phyloP scores from a whole-genome alignment of 495 filamentous ascomycete genomes.

The Diplogelasinospora grovesii region DNA sequence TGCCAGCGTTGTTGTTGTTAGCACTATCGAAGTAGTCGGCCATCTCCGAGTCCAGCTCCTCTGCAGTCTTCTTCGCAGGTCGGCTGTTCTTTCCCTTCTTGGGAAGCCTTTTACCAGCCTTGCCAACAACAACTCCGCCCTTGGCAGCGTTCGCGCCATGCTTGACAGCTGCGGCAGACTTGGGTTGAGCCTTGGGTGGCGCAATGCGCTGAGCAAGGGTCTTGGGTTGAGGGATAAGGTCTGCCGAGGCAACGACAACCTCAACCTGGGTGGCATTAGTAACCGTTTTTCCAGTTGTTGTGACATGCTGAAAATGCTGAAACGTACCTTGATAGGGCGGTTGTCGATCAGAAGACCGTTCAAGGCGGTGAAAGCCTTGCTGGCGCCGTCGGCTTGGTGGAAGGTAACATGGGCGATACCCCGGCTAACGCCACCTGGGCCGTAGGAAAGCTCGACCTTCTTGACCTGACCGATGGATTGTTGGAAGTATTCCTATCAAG shows the following conservation, averaged over 20 bases:
- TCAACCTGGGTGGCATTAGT: constrained; percentile 58
- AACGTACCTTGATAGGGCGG: constrained; percentile 77
- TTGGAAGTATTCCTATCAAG: constrained; percentile 86
- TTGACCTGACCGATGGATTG: constrained; percentile 86
- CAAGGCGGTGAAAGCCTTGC: constrained; percentile 70
- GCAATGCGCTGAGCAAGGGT: constrained; percentile 78
- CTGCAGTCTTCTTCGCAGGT: constrained; percentile 79
- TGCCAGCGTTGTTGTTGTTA: constrained; percentile 34
- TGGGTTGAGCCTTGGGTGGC: constrained; percentile 73
- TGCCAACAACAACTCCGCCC: constrained; percentile 33
- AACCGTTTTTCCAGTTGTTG: no score
- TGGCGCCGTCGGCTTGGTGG: constrained; percentile 65
- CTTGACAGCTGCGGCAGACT: constrained; percentile 72
- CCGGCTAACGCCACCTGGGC: constrained; percentile 82
- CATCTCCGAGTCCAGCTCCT: constrained; percentile 94
- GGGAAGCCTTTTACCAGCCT: constrained; percentile 44
- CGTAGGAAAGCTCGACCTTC: constrained; percentile 81
- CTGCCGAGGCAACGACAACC: constrained; percentile 72
- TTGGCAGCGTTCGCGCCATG: constrained; percentile 31
- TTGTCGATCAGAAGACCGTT: constrained; percentile 86
- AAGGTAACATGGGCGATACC: constrained; percentile 71
- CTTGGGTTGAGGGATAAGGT: constrained; percentile 59
- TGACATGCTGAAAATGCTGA: background rate
- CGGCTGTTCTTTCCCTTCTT: constrained; percentile 54
- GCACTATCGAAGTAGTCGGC: constrained; percentile 69